These are phyloP conservation scores for Cucumis cinereus DNA, from an alignment of 306 rosid species.

Conservation along the genomic window DNA sequence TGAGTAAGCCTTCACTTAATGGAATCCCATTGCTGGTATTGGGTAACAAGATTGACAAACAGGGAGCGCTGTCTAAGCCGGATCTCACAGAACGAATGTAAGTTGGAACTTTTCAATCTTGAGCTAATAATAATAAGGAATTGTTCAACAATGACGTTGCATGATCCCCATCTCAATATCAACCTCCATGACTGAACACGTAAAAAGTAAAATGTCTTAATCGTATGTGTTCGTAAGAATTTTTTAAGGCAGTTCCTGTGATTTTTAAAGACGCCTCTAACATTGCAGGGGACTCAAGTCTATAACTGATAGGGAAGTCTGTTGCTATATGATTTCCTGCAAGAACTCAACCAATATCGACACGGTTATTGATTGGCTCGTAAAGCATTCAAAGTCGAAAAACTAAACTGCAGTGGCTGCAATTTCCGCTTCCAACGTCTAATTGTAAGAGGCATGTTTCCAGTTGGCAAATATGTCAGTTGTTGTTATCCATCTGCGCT, in stretches of 20 bases:
- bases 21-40: conserved; percentile 46
- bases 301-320: conserved; percentile 43
- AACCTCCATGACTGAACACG: background rate
- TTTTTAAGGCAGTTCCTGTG: background rate
- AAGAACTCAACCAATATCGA: conserved; percentile 57
- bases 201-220: background rate
- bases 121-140: background rate
- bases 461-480: background rate
- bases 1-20: conserved; percentile 45
- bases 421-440: conserved; percentile 6
- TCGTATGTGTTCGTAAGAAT: too few relatives aligned
- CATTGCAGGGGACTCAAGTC: conserved; percentile 47
- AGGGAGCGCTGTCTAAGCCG: conserved; percentile 37
- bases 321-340: conserved; percentile 69
- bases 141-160: background rate
- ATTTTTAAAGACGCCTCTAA: background rate
- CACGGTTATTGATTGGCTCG: conserved; percentile 47
- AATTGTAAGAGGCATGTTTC: background rate
- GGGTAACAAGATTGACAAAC: conserved; percentile 56
- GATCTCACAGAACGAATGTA: conserved; percentile 49
- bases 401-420: conserved; percentile 26
- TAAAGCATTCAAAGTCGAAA: conserved; percentile 52
- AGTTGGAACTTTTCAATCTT: conserved; percentile 12
- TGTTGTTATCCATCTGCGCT: background rate
- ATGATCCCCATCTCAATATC: background rate